Percentiles rank a stretch among this genome's conserved stretches.
These are phyloP conservation scores for Aureobasidium mangrovei DNA, from an alignment of 2,329 filamentous ascomycete species.

Conservation along the genomic window DNA sequence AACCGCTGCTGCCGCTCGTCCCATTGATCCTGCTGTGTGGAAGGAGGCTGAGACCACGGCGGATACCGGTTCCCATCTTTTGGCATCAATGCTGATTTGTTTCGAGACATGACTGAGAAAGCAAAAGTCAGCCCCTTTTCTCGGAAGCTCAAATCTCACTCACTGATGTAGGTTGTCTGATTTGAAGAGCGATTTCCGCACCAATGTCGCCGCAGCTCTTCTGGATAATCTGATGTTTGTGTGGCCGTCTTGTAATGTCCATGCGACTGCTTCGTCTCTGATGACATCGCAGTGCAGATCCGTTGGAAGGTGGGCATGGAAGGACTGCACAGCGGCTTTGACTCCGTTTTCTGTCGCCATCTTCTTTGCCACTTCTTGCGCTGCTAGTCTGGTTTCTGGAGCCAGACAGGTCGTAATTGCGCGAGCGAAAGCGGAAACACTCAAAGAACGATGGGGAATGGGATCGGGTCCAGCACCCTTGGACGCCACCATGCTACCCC, in stretches of 20 bases:
- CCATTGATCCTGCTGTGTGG: background rate
- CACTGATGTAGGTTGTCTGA: background rate
- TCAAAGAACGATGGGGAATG: slow-evolving; percentile 15
- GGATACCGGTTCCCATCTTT: background rate
- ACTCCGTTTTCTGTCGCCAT: background rate
- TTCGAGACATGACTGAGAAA: background rate
- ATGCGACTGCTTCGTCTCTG: background rate
- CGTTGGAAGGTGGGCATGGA: background rate
- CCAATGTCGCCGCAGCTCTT: background rate
- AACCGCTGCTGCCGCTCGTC: background rate
- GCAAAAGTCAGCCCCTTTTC: too few relatives aligned
- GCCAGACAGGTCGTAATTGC: background rate
- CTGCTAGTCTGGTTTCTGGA: background rate
- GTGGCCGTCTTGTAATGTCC: background rate
- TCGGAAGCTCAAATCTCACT: background rate
- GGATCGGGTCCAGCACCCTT: slow-evolving; percentile 35
- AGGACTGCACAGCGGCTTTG: background rate
- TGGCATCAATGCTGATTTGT: background rate
- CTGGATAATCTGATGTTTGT: background rate
- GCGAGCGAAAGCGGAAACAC: background rate
- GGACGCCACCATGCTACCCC: slow-evolving; percentile 34
- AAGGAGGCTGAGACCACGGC: background rate
- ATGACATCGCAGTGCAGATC: background rate
- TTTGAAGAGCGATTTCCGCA: background rate
- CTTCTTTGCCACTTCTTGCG: background rate